Conservation (phyloP, 2,329 filamentous ascomycete genomes). For the Cercospora beticola region DNA sequence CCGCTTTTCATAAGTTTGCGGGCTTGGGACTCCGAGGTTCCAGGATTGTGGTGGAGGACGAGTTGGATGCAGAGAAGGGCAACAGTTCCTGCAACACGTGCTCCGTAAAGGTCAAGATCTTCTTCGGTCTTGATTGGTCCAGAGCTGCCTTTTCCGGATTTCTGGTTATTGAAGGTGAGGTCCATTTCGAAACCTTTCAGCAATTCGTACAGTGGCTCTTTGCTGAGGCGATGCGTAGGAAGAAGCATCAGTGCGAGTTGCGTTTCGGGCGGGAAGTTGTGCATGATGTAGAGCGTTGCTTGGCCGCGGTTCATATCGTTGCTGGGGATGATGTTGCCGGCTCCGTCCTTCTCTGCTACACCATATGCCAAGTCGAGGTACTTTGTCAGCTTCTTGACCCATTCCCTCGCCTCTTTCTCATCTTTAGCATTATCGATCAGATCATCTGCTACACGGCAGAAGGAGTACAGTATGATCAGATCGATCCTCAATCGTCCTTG, state of each 20-base stretch:
- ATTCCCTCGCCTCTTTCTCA: conserved; percentile 54
- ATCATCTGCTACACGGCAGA: conserved; percentile 72
- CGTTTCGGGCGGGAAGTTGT: conserved; percentile 54
- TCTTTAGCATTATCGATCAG: conserved; percentile 65
- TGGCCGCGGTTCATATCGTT: conserved; percentile 34
- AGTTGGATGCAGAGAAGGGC: conserved; percentile 67
- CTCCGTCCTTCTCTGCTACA: conserved; percentile 26
- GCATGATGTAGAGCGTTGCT: conserved; percentile 43
- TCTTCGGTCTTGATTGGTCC: conserved; percentile 58
- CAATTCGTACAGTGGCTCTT: conserved; percentile 61
- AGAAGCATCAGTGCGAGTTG: conserved; percentile 60
- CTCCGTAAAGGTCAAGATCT: conserved; percentile 63
- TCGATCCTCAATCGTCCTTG: conserved; percentile 67
- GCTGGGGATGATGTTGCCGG: conserved; percentile 33
- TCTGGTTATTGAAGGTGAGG: conserved; percentile 52
- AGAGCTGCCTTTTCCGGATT: conserved; percentile 7
- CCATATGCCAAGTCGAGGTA: conserved; percentile 59
- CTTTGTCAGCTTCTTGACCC: conserved; percentile 58
- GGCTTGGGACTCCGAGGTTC: conserved; percentile 32
- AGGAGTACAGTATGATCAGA: conserved; percentile 68
- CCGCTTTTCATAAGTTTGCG: conserved; percentile 56
- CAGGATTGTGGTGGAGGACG: conserved; percentile 59
- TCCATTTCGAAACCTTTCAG: conserved; percentile 70
- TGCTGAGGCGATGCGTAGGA: conserved; percentile 57
- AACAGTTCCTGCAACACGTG: conserved; percentile 70